A percentile compares a stretch with the other conserved stretches of the same genome.
These are phyloP conservation scores for Kwoniella shivajii DNA, from an alignment of 1,284 basidiomycete genomes.

Conservation along the genomic window DNA sequence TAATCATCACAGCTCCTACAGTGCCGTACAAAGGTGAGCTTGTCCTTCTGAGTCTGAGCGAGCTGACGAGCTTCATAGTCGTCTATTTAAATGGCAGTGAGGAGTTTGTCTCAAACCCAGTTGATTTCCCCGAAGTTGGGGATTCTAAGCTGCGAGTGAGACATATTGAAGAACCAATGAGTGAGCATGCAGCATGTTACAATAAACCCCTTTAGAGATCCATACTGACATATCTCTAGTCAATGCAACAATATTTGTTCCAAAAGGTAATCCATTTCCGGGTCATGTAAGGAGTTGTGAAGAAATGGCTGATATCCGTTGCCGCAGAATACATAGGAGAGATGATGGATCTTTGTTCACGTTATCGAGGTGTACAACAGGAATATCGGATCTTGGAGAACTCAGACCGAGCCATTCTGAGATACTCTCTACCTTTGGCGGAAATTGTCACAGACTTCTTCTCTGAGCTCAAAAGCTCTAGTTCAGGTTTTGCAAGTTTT, in stretches of 20 bases:
- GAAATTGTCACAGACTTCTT: slow-evolving; percentile 95
- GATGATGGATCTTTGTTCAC: slow-evolving; percentile 88
- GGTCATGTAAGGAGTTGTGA: not conserved
- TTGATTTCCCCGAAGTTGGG: slow-evolving; percentile 81
- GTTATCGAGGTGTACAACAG: slow-evolving; percentile 73
- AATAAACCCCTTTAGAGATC: not conserved
- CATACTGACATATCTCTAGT: slow-evolving; percentile 54
- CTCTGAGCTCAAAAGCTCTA: slow-evolving; percentile 77
- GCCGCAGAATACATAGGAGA: slow-evolving; percentile 74
- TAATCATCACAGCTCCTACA: slow-evolving; percentile 89
- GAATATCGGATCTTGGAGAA: slow-evolving; percentile 76
- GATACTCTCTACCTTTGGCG: slow-evolving; percentile 73
- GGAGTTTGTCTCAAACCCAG: slow-evolving; percentile 78
- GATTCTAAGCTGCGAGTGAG: slow-evolving; percentile 67
- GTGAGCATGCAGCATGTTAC: not conserved
- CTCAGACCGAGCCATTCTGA: slow-evolving; percentile 68
- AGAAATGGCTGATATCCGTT: not conserved
- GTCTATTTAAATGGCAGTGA: slow-evolving; percentile 70
- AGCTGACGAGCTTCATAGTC: slow-evolving; percentile 57
- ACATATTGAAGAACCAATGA: slow-evolving; percentile 80
- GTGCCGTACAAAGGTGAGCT: slow-evolving; percentile 82
- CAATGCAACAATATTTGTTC: slow-evolving; percentile 88
- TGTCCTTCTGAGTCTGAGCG: not conserved
- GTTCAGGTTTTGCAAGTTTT: slow-evolving; percentile 89
- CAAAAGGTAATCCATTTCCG: slow-evolving; percentile 64